phyloP scores from a whole-genome alignment of 2,329 filamentous ascomycete genomes.

The Xylariales sp. region DNA sequence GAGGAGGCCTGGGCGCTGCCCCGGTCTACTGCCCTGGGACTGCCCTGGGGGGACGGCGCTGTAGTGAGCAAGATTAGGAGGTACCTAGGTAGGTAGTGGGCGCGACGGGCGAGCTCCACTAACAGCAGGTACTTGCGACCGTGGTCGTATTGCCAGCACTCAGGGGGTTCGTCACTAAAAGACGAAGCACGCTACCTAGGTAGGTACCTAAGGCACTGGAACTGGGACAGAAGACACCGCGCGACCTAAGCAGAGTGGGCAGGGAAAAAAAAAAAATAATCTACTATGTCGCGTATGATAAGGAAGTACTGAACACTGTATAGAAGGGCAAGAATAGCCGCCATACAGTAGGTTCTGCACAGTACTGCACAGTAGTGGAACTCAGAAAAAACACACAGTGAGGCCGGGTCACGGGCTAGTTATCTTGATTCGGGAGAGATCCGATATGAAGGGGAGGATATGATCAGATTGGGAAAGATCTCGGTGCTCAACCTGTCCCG shows the following conservation, averaged over 20 bases:
- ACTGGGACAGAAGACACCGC: conserved; percentile 7
- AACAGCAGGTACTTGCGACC: conserved; percentile 23
- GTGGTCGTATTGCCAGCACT: conserved; percentile 11
- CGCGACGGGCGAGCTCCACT: conserved; percentile 20
- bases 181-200: conserved; percentile 24
- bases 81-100: conserved; percentile 1
- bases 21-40: too few relatives aligned
- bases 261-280: conserved; percentile 19
- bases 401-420: conserved; percentile 25
- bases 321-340: too few relatives aligned
- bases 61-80: not conserved
- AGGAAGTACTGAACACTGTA: conserved; percentile 4
- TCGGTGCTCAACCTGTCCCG: conserved; percentile 27
- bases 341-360: too few relatives aligned
- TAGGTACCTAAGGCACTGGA: not conserved
- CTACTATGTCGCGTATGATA: conserved; percentile 32
- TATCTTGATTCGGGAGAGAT: conserved; percentile 18
- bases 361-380: conserved; percentile 21
- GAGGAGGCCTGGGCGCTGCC: conserved; percentile 3
- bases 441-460: conserved; percentile 19
- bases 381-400: conserved; percentile 22
- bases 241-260: conserved; percentile 15
- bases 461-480: conserved; percentile 19
- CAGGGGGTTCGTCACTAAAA: conserved; percentile 24
- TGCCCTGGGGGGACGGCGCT: not conserved